A percentile compares a stretch with the other conserved stretches of the same genome.
Evolutionary conservation across 768 basidiomycete genomes (phyloP).

Genomic region (Collybiopsis confluens): DNA sequence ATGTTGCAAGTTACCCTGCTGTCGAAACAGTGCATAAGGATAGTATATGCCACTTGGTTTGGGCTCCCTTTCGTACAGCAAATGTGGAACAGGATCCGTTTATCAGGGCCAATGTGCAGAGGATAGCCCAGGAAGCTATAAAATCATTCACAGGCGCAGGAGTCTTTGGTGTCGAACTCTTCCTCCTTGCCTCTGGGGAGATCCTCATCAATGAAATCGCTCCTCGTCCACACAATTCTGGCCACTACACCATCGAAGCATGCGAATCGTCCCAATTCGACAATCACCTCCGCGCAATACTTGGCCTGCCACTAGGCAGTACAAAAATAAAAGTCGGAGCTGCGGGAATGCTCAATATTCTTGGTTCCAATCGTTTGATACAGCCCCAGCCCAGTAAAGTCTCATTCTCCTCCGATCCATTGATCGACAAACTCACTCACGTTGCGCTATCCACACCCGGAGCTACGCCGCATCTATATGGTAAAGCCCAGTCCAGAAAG

Average conservation of each 20-base stretch:
- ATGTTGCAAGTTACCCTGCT: conserved; percentile 79
- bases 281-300: conserved; percentile 94
- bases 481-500: conserved; percentile 84
- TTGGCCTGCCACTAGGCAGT: conserved; percentile 84
- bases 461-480: conserved; percentile 84
- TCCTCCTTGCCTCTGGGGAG: conserved; percentile 82
- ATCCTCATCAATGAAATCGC: conserved; percentile 96
- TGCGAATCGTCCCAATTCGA: conserved; percentile 96
- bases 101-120: conserved; percentile 56
- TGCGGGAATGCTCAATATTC: conserved; percentile 90
- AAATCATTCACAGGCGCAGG: conserved; percentile 82
- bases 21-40: conserved; percentile 96
- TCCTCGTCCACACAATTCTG: conserved; percentile 96
- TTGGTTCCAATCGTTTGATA: conserved; percentile 40
- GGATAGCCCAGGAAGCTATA: conserved; percentile 78
- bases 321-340: conserved; percentile 84
- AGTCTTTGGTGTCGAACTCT: conserved; percentile 98
- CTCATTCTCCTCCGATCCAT: conserved; percentile 58
- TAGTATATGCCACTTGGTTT: conserved; percentile 89
- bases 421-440: conserved; percentile 52
- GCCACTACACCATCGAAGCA: conserved; percentile 98
- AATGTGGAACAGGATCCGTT: conserved; percentile 21
- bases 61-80: conserved; percentile 72
- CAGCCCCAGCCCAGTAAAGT: neutral
- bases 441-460: conserved; percentile 62